phyloP scores from a whole-genome alignment of 257 asterid genomes.

The Przewalskia tangutica region DNA sequence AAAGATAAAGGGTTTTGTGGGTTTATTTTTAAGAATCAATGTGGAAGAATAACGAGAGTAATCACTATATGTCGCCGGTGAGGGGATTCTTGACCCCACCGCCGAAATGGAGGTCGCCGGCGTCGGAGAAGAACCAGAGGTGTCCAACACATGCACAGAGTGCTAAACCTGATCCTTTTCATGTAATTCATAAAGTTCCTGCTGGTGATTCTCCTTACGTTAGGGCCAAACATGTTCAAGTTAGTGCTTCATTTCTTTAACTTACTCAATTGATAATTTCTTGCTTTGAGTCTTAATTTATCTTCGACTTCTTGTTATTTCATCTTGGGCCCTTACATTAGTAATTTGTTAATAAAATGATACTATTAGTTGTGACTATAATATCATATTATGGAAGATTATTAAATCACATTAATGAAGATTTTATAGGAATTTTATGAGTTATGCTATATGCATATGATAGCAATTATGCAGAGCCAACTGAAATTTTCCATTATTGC shows the following conservation, averaged over 20 bases:
- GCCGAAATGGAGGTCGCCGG: slow-evolving; percentile 40
- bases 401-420: neutral
- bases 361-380: neutral
- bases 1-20: neutral
- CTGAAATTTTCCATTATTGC: no score
- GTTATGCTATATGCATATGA: neutral
- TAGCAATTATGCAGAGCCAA: neutral
- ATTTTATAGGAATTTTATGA: neutral
- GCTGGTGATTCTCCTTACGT: slow-evolving; percentile 83
- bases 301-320: neutral
- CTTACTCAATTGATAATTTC: no score
- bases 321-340: neutral
- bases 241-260: neutral
- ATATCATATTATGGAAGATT: neutral
- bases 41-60: neutral
- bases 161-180: slow-evolving; percentile 33
- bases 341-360: neutral
- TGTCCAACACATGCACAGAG: slow-evolving; percentile 19
- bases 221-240: slow-evolving; percentile 88
- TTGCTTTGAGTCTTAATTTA: neutral
- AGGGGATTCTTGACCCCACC: slow-evolving; percentile 82
- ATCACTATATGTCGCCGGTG: neutral
- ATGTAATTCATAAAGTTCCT: slow-evolving; percentile 72
- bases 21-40: neutral
- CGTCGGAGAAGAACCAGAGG: slow-evolving; percentile 23